These are phyloP conservation scores for Annulohypoxylon bovei DNA, from an alignment of 495 filamentous ascomycete species.

Conservation along the genomic window DNA sequence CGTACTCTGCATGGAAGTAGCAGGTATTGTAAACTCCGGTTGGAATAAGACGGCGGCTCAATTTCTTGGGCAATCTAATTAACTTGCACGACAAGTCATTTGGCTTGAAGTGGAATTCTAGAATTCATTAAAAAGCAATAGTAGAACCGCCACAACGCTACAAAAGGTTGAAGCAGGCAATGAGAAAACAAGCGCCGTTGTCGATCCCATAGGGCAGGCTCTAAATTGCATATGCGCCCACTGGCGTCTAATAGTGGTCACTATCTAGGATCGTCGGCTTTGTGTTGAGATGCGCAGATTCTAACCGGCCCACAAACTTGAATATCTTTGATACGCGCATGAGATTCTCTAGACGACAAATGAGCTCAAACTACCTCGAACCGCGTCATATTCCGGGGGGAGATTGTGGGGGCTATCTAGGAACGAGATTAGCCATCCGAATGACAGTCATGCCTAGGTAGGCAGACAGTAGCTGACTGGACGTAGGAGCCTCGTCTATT, in stretches of 20 bases:
- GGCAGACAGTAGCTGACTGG: neutral
- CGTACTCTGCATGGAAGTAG: neutral
- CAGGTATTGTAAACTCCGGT: neutral
- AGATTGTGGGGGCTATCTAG: neutral
- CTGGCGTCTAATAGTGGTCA: neutral
- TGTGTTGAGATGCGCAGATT: neutral
- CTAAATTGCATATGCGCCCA: neutral
- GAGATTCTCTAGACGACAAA: neutral
- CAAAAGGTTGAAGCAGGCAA: neutral
- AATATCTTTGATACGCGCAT: neutral
- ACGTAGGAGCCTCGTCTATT: neutral
- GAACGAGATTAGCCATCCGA: neutral
- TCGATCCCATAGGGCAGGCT: neutral
- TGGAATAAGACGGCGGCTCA: slow-evolving; percentile 30
- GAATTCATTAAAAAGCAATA: neutral
- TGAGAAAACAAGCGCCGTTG: neutral
- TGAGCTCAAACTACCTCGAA: slow-evolving; percentile 23
- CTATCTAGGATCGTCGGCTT: neutral
- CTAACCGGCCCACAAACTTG: neutral
- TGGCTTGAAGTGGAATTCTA: slow-evolving; percentile 12
- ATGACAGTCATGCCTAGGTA: neutral
- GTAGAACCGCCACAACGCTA: slow-evolving; percentile 10
- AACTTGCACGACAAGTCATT: neutral
- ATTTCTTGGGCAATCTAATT: slow-evolving; percentile 31
- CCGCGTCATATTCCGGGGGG: slow-evolving; percentile 9